phyloP scores from a whole-genome alignment of 2,329 filamentous ascomycete genomes.

The Botryosphaeria agaves region DNA sequence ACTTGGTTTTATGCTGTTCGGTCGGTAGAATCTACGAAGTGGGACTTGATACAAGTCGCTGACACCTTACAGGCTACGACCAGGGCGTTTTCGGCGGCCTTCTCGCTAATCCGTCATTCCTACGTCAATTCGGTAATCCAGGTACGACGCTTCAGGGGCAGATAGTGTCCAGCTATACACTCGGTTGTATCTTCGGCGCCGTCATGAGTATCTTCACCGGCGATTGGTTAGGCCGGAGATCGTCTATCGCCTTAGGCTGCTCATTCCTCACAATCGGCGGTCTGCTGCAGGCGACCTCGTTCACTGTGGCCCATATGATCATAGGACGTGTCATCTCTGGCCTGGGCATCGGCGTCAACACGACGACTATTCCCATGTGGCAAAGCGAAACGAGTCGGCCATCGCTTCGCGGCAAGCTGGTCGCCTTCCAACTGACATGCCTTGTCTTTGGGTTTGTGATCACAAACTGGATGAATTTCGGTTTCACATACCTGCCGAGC shows the following conservation, averaged over 20 bases:
- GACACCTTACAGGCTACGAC: slow-evolving; percentile 16
- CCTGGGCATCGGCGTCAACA: slow-evolving; percentile 29
- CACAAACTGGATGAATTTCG: neutral
- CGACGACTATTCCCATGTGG: slow-evolving; percentile 26
- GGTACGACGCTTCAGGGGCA: slow-evolving; percentile 21
- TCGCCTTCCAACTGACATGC: too few relatives aligned
- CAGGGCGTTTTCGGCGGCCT: slow-evolving; percentile 22
- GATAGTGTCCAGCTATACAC: slow-evolving; percentile 24
- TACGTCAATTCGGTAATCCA: slow-evolving; percentile 21
- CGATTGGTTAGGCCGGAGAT: slow-evolving; percentile 17
- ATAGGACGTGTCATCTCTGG: slow-evolving; percentile 31
- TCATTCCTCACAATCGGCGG: slow-evolving; percentile 25
- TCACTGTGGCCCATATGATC: slow-evolving; percentile 25
- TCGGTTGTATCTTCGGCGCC: slow-evolving; percentile 20
- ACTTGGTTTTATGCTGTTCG: too few relatives aligned
- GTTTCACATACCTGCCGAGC: neutral
- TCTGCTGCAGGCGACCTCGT: slow-evolving; percentile 26
- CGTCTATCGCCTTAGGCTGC: slow-evolving; percentile 25
- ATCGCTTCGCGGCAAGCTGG: neutral
- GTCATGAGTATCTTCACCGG: slow-evolving; percentile 19
- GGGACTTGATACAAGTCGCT: too few relatives aligned
- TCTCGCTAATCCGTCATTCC: slow-evolving; percentile 22
- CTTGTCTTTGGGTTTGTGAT: neutral
- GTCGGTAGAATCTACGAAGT: too few relatives aligned
- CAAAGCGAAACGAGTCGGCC: slow-evolving; percentile 18